Base-by-base conservation (phyloP, 352 stramenopile genomes). In the Chrysophaeum taylorii region DNA sequence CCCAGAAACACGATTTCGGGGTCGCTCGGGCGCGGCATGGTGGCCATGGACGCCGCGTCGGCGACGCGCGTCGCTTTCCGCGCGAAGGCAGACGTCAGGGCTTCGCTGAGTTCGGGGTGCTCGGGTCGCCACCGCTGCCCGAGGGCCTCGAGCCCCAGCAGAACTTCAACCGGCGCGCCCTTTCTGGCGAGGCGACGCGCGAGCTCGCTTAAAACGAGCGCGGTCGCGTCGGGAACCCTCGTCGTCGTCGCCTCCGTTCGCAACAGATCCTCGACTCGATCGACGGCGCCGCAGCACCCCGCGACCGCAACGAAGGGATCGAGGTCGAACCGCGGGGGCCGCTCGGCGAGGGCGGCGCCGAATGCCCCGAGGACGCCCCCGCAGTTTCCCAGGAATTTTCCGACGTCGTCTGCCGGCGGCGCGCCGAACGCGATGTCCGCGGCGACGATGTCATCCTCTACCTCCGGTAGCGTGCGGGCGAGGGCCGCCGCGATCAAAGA, bases 1-100 rank as follows among this genome's bases (percentile, higher is more conserved):
- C 66, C 66, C 18, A 71, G 33, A 5, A 71, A 18, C 12, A 61
- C 66, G 31, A 66, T 16, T 38, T 71, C 66, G 4, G 45, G 43
- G 7, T 18, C 16, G 2, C 35, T 37, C 35, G 70, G 57, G 12
- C 2, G 2, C 33, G 57, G 57, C 12, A 66, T 31, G 31, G 2
- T 21, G 33, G 7, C 15, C 57, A 66, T 66, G 5, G 57, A 2
- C 12, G 23, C 57, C 57, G 57, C 39, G 39, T 21, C 39, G 39
- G 39, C 39, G 48, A 31, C 48, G 48, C 25, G 18, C 48, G 18
- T 21, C 48, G 18, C 48, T 21, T 5, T 25, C 48, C n/a, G 7
- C 18, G 25, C 18, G 5, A 9, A 18, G 48, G 18, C 48, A 9
- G 33, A 9, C 5, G 5, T 25, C 9, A 60, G 48, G 18, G 25